Base-by-base conservation (phyloP, 371 early-diverging fungal genomes). In the Dinochytrium kinnereticum region DNA sequence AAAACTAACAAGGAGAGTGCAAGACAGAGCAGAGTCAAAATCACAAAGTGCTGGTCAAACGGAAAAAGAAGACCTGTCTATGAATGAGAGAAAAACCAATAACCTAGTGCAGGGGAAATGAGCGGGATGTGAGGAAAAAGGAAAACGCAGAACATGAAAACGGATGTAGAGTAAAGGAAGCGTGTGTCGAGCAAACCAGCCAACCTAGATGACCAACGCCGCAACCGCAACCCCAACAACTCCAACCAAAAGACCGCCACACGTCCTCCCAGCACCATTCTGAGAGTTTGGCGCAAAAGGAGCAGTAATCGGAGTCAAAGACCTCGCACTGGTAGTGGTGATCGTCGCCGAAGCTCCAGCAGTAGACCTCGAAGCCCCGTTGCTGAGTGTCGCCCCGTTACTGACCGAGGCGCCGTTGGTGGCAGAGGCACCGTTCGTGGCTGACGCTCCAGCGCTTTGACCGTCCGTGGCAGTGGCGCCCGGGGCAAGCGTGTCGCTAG, bases 271-370 rank as follows among this genome's bases (percentile, higher is more conserved):
- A 53, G 55, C 55, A 7, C 55, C 55, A 26, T 26, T 53, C 55
- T 53, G 55, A 13, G 55, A 15, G 55, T 53, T 53, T 13, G 55
- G 55, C 13, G 55, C 55, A 24, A 53, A 53, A 24, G 55, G 55
- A 15, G 55, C 55, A 13, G 55, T 53, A 13, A 53, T 26, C 10
- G 55, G 55, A 5, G 55, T 53, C 17, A 53, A 24, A 5, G 55
- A 21, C 55, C 26, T 53, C 5, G 26, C 55, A 26, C n/a, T 53
- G 17, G 55, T 53, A 5, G 55, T 24, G 55, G 24, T 53, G 24
- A 13, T 24, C 5, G 26, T 5, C 24, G n/a, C 55, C 10, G 55
- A 5, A 7, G n/a, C 55, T 5, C n/a, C 26, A 26, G 55, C 26
- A 5, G 55, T 53, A 26, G n/a, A 13, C 5, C n/a, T 24, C 5